Base-by-base conservation (phyloP, 2,329 filamentous ascomycete species). In the Colletotrichum sp. region DNA sequence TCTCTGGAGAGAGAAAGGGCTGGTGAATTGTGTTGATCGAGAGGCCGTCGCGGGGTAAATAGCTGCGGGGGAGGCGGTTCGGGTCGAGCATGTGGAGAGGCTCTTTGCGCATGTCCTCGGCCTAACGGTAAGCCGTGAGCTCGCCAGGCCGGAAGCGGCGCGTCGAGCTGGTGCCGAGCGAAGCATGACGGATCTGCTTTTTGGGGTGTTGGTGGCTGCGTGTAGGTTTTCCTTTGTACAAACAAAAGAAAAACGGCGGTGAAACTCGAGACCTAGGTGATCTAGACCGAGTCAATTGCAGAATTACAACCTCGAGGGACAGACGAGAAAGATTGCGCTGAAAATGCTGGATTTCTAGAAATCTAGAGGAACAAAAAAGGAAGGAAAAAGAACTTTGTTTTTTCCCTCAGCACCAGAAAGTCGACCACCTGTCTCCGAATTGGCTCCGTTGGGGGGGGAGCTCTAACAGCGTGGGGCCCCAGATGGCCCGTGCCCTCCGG, bases 61-160 rank as follows among this genome's bases (percentile, higher is more conserved):
- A 69, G 59, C 73, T 73, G 73, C 73, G 73, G 73, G 73, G 73
- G 73, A 69, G 30, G 69, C 67, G 39, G 52, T 64, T 73, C 73
- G 73, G 73, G 63, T 75, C 64, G 73, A 75, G 73, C 73, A 75
- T 75, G 70, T 75, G 73, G 73, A 73, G 39, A 75, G 70, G 64
- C 70, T 75, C 70, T 55, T 75, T 21, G 73, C 73, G 70, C 73
- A 75, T 75, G 73, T 73, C 73, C 73, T 75, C 73, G 73, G 73
- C 70, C 59, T 63, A 73, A 60, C 64, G 57, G 73, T 73, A 75
- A 75, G 73, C 70, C 73, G 70, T 59, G 70, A 60, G 70, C 36
- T 75, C 13, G 73, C 73, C 73, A 75, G 73, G 70, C 73, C 73
- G 73, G 64, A 75, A 75, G 73, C 70, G 73, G 73, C 73, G 73